phyloP scores from a whole-genome alignment of 345 rosid genomes.

The Rhodomyrtus tomentosa region DNA sequence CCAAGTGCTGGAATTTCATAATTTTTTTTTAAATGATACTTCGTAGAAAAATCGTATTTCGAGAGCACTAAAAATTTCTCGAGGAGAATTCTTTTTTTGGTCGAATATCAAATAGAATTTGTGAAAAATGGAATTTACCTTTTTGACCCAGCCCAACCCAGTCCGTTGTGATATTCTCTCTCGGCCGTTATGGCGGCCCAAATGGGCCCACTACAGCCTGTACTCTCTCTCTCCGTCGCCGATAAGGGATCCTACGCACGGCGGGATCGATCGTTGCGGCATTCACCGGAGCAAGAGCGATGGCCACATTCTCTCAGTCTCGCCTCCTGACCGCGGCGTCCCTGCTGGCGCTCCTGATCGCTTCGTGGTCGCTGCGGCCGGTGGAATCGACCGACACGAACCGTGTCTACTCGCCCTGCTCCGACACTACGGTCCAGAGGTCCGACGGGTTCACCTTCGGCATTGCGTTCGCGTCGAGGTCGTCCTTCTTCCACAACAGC shows the following conservation, averaged over 20 bases:
- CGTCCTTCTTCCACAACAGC: conserved; percentile 29
- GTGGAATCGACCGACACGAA: conserved; percentile 4
- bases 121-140: no score
- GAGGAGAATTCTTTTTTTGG: no score
- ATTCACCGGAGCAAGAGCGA: neutral
- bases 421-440: conserved; percentile 53
- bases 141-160: neutral
- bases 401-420: conserved; percentile 46
- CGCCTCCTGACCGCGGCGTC: neutral
- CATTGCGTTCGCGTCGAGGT: conserved; percentile 55
- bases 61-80: no score
- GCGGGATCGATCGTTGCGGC: neutral
- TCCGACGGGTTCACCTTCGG: conserved; percentile 84
- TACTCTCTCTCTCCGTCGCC: neutral
- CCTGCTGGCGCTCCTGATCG: neutral
- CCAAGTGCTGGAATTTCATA: no score
- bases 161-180: neutral
- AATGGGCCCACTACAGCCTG: neutral
- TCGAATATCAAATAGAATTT: no score
- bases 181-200: neutral
- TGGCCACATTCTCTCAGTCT: neutral
- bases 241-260: neutral
- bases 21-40: no score
- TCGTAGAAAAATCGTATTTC: no score
- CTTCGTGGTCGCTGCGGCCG: neutral